These are phyloP conservation scores for Monilinia laxa DNA, from an alignment of 2,329 filamentous ascomycete species.

Conservation along the genomic window DNA sequence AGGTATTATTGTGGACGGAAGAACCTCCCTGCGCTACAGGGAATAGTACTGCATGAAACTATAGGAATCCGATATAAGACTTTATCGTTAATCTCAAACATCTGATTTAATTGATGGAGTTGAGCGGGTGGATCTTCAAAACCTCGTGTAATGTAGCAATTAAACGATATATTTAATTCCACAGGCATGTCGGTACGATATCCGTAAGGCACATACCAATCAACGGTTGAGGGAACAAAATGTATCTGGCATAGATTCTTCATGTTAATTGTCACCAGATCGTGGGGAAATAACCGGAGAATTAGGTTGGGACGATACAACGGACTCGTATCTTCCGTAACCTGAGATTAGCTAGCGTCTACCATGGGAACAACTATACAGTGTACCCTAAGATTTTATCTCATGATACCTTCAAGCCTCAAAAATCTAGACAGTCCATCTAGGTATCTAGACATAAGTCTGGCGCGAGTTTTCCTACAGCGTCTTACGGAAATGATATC, in stretches of 20 bases:
- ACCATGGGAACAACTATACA: too few relatives aligned
- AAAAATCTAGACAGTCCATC: background rate
- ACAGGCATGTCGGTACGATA: constrained; percentile 20
- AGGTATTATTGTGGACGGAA: background rate
- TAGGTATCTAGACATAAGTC: background rate
- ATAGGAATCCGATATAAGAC: background rate
- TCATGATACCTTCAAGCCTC: background rate
- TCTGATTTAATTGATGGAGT: constrained; percentile 8
- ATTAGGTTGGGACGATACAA: background rate
- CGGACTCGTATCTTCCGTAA: constrained; percentile 3
- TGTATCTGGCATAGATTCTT: background rate
- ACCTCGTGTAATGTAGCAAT: background rate
- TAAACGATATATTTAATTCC: constrained; percentile 2
- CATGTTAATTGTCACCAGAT: constrained; percentile 11
- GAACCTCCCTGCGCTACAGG: background rate
- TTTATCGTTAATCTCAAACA: background rate
- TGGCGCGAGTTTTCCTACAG: too few relatives aligned
- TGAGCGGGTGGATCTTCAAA: background rate
- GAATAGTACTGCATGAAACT: background rate
- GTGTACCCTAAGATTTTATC: background rate
- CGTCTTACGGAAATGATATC: too few relatives aligned
- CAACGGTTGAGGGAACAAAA: background rate
- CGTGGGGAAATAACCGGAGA: background rate
- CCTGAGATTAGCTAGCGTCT: background rate
- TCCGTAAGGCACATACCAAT: constrained; percentile 13